Evolutionary conservation across 176 grass and related monocot species (phyloP).

Genomic region (Rhipidocladum racemiflorum): DNA sequence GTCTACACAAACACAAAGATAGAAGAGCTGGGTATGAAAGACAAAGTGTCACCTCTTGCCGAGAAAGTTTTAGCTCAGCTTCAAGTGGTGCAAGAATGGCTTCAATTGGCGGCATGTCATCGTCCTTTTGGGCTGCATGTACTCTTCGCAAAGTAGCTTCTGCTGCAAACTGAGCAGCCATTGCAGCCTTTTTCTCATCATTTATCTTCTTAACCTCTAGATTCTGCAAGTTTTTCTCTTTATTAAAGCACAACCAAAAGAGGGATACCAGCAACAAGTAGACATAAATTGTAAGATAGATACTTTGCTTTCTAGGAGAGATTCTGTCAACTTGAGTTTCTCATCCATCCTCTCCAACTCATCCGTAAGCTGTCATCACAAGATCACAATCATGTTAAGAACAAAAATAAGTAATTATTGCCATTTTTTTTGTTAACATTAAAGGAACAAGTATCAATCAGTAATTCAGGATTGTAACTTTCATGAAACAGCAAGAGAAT

Average conservation of each 20-base stretch:
- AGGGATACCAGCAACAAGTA: background rate
- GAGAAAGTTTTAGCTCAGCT: conserved; percentile 88
- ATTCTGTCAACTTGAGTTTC: conserved; percentile 90
- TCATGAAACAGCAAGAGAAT: background rate
- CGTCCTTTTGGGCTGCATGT: conserved; percentile 94
- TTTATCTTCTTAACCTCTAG: conserved; percentile 96
- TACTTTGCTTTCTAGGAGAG: conserved; percentile 84
- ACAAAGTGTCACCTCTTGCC: conserved; percentile 70
- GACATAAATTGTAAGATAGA: background rate
- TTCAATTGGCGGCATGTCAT: conserved; percentile 99
- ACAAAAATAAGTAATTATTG: background rate
- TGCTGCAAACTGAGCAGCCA: conserved; percentile 93
- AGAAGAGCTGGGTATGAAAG: background rate
- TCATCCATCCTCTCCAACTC: conserved; percentile 76
- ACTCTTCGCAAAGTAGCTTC: conserved; percentile 95
- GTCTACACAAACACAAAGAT: background rate
- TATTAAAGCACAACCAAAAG: conserved; percentile 27
- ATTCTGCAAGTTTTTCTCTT: conserved; percentile 56
- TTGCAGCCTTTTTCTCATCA: conserved; percentile 83
- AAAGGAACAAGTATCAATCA: background rate
- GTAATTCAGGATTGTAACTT: conserved; percentile 21
- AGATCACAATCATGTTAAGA: conserved; percentile 29
- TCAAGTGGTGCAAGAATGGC: conserved; percentile 99
- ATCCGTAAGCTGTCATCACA: conserved; percentile 79
- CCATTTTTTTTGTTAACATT: background rate